Conservation (phyloP, 768 basidiomycete species). For the Asterophora parasitica region DNA sequence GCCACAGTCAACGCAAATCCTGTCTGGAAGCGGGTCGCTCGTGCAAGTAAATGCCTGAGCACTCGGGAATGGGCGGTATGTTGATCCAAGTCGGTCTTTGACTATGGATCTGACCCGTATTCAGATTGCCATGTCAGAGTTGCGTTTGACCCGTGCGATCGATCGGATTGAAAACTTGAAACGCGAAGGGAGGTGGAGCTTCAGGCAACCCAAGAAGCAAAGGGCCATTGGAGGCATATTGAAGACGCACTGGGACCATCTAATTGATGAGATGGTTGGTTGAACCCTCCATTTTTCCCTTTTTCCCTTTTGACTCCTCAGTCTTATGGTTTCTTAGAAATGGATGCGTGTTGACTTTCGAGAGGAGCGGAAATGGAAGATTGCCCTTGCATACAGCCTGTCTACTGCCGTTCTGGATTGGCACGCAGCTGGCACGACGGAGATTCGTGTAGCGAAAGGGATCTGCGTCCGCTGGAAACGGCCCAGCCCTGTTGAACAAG, state of each 20-base stretch:
- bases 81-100: slow-evolving; percentile 10
- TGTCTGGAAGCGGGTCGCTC: slow-evolving; percentile 61
- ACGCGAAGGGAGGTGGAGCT: slow-evolving; percentile 78
- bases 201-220: slow-evolving; percentile 94
- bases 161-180: slow-evolving; percentile 85
- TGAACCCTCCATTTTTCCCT: not conserved
- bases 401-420: slow-evolving; percentile 83
- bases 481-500: slow-evolving; percentile 22
- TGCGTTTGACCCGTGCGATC: slow-evolving; percentile 73
- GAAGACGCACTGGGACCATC: slow-evolving; percentile 93
- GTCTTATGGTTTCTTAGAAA: slow-evolving; percentile 48
- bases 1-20: slow-evolving; percentile 76
- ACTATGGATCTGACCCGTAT: slow-evolving; percentile 4
- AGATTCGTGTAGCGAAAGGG: slow-evolving; percentile 60
- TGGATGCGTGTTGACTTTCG: slow-evolving; percentile 97
- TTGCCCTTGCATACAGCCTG: slow-evolving; percentile 76
- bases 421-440: slow-evolving; percentile 67
- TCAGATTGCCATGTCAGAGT: slow-evolving; percentile 75
- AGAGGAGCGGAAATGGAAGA: slow-evolving; percentile 92
- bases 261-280: slow-evolving; percentile 93
- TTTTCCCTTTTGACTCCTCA: not conserved
- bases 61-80: slow-evolving; percentile 82
- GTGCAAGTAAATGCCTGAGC: slow-evolving; percentile 72
- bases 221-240: slow-evolving; percentile 65
- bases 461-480: slow-evolving; percentile 65